Base-by-base conservation (phyloP, 768 basidiomycete species). In the button mushroom (Agaricus bisporus) region DNA sequence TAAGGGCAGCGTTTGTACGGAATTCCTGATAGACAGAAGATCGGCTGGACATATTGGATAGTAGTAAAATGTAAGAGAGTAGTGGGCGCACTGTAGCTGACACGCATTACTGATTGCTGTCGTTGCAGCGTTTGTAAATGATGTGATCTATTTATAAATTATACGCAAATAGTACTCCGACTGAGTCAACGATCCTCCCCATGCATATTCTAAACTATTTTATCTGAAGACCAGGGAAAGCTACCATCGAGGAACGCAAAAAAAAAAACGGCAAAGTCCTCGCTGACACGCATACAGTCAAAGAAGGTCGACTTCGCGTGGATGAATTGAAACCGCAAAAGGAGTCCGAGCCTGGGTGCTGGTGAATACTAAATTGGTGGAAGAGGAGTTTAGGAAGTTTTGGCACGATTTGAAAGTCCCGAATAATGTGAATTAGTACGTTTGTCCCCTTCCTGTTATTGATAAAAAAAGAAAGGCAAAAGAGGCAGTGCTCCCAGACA, bases 331-430 rank as follows among this genome's bases (percentile, higher is more conserved):
- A 46, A 14, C 44, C 44, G 0, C 22, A 46, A 29, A 26, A 46
- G 14, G 28, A 26, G n/a, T n/a, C n/a, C n/a, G n/a, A n/a, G n/a
- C n/a, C n/a, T n/a, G 26, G 44, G 44, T 29, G 44, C 22, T 11
- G 44, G 44, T n/a, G n/a, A n/a, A n/a, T n/a, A n/a, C n/a, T 26
- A 46, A 26, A 28, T n/a, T 46, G n/a, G 81, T 93, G 3, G 91
- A 94, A 69, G 82, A 91, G 75, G 93, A 95, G 67, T 95, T 95
- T 64, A 72, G 78, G 48, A 88, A 93, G 60, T 70, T 95, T 14
- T 95, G 94, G 93, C 89, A 91, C 66, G 76, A 78, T 3, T 74
- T 94, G 15, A 85, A 83, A 61, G 87, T 93, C 1, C 93, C 93
- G 1, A 88, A 88, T 49, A 89, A 92, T 41, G 88, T 88, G 22